These are phyloP conservation scores for Candida sphagnicola DNA, from an alignment of 805 yeast species.

Conservation along the genomic window DNA sequence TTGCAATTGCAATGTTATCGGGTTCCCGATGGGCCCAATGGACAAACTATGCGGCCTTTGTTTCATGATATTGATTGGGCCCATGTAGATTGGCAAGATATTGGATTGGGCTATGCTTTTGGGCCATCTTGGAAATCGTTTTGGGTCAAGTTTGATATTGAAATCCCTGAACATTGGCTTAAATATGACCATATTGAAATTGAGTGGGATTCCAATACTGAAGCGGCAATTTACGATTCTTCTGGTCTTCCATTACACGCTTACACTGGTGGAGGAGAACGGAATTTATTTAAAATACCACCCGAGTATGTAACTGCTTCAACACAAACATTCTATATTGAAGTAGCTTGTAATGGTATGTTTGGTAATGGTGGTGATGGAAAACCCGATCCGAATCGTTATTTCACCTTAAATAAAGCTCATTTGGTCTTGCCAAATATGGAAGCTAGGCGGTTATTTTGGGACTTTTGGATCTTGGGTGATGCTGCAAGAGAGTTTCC, in stretches of 20 bases:
- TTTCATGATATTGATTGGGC: constrained; percentile 54
- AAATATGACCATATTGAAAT: constrained; percentile 51
- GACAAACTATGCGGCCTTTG: constrained; percentile 54
- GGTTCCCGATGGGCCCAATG: constrained; percentile 55
- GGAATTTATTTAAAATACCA: constrained; percentile 72
- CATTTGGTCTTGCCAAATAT: constrained; percentile 79
- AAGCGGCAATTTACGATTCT: constrained; percentile 71
- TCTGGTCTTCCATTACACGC: constrained; percentile 76
- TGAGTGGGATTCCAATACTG: constrained; percentile 84
- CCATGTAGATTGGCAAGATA: constrained; percentile 45
- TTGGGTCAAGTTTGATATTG: constrained; percentile 74
- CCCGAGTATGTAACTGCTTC: constrained; percentile 45
- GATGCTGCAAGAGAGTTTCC: constrained; percentile 89
- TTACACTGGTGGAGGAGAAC: constrained; percentile 79
- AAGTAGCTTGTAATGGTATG: constrained; percentile 93
- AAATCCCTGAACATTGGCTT: constrained; percentile 62
- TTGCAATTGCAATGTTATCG: constrained; percentile 56
- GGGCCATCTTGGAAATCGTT: constrained; percentile 98
- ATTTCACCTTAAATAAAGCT: constrained; percentile 62
- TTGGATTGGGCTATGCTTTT: constrained; percentile 68
- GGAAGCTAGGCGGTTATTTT: constrained; percentile 70
- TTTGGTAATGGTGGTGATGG: constrained; percentile 67
- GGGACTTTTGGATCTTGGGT: constrained; percentile 83
- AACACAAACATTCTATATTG: constrained; percentile 71
- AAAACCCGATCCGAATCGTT: constrained; percentile 64